A percentile compares a stretch with the other conserved stretches of the same genome.
Conservation (phyloP, 2,329 filamentous ascomycete genomes). For the Pseudohalonectria lignicola region DNA sequence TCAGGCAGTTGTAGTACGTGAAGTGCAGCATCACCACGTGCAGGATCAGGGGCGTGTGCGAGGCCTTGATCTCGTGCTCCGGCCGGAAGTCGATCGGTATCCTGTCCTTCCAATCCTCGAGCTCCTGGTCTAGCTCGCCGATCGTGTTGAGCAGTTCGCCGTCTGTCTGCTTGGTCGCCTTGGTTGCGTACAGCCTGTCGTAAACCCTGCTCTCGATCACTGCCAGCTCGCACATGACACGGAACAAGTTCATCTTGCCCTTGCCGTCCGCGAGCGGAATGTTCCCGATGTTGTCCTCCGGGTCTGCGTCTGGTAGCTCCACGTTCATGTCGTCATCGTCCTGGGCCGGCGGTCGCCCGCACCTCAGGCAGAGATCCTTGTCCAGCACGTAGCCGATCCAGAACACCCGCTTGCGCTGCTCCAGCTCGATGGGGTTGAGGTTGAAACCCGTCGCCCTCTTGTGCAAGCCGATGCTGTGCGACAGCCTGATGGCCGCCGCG, state of each 20-base stretch:
- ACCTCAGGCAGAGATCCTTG: constrained; percentile 50
- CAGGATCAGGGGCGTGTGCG: constrained; percentile 84
- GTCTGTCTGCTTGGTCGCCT: constrained; percentile 81
- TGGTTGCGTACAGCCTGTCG: constrained; percentile 83
- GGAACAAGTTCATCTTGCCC: constrained; percentile 89
- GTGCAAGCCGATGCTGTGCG: constrained; percentile 91
- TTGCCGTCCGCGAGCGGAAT: constrained; percentile 83
- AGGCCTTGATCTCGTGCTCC: constrained; percentile 89
- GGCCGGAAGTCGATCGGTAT: constrained; percentile 96
- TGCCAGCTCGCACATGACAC: constrained; percentile 83
- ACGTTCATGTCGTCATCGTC: constrained; percentile 80
- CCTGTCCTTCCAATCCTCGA: constrained; percentile 93
- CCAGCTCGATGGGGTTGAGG: constrained; percentile 84
- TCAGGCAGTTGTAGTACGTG: constrained; percentile 94
- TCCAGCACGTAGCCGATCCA: constrained; percentile 58
- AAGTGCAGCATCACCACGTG: constrained; percentile 94
- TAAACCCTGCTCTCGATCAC: constrained; percentile 92
- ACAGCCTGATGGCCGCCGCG: constrained; percentile 77
- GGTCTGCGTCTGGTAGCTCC: constrained; percentile 83
- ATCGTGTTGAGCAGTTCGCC: constrained; percentile 93
- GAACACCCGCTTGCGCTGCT: constrained; percentile 64
- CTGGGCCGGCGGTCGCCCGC: constrained; percentile 48
- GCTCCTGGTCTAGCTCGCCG: constrained; percentile 76
- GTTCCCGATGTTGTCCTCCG: constrained; percentile 85
- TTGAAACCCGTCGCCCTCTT: constrained; percentile 90